Conservation (phyloP, 2,329 filamentous ascomycete genomes). For the Fusarium nisikadoi region DNA sequence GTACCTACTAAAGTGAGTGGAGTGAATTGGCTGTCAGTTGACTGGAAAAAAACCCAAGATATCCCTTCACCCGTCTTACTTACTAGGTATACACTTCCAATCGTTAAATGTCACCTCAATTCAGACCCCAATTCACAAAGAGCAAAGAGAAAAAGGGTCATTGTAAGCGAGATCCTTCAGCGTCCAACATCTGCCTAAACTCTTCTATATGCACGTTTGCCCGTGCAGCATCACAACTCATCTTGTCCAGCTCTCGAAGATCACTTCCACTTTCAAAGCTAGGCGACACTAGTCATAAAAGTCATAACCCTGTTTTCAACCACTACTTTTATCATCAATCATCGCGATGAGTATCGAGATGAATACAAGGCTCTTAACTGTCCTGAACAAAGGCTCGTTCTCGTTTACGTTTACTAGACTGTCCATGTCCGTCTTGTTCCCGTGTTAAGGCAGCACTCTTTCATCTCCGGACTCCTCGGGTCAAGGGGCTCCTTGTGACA, state of each 20-base stretch:
- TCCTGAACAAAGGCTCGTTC: background rate
- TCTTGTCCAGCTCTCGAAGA: slow-evolving; percentile 18
- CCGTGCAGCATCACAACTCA: background rate
- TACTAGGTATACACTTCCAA: background rate
- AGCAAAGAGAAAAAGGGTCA: slow-evolving; percentile 10
- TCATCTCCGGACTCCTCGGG: background rate
- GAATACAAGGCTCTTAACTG: background rate
- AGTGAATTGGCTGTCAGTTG: background rate
- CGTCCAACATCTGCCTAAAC: slow-evolving; percentile 6
- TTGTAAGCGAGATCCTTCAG: background rate
- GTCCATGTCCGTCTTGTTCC: background rate
- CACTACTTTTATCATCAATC: background rate
- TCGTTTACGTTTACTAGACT: background rate
- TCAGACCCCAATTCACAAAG: slow-evolving; percentile 4
- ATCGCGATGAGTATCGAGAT: background rate
- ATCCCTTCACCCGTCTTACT: slow-evolving; percentile 7
- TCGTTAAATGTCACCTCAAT: background rate
- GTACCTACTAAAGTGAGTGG: too few species aligned
- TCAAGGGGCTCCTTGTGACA: background rate
- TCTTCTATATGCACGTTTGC: slow-evolving; percentile 13
- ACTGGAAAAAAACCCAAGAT: background rate
- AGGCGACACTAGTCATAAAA: background rate
- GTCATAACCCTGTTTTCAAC: slow-evolving; percentile 1
- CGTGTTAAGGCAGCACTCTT: background rate
- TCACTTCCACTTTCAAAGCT: slow-evolving; percentile 23